A percentile compares a stretch with the other conserved stretches of the same genome.
These are phyloP conservation scores for Colletotrichum cereale DNA, from an alignment of 2,329 filamentous ascomycete species.

Conservation along the genomic window DNA sequence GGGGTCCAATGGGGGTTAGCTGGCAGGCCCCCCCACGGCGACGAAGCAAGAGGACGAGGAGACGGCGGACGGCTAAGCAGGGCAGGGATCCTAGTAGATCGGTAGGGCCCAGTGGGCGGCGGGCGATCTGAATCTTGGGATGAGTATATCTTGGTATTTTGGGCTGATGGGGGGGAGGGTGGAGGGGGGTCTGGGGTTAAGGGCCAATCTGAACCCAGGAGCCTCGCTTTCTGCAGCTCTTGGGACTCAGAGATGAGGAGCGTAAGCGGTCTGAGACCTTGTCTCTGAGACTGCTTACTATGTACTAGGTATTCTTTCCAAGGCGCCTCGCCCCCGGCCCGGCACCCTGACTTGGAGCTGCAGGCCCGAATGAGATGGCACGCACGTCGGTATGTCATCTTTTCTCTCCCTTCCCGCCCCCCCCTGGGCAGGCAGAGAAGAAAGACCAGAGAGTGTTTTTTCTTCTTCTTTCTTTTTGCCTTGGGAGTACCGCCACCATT, in stretches of 20 bases:
- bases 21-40: not conserved
- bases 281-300: constrained; percentile 3
- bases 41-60: not conserved
- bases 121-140: constrained; percentile 22
- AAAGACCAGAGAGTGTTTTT: not conserved
- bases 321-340: not conserved
- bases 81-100: constrained; percentile 10
- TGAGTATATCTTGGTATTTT: constrained; percentile 3
- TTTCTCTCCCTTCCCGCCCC: not conserved
- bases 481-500: not conserved
- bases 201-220: constrained; percentile 14
- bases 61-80: not conserved
- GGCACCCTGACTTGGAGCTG: not conserved
- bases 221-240: constrained; percentile 9
- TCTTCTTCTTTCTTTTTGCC: not conserved
- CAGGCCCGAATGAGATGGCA: not conserved
- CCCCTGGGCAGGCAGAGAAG: not conserved
- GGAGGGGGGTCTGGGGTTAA: not conserved
- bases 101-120: not conserved
- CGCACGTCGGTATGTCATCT: not conserved
- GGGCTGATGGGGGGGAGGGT: not conserved
- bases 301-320: too few species aligned
- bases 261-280: constrained; percentile 1
- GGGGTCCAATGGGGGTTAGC: not conserved
- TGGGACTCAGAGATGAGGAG: not conserved